Percentiles rank a stretch among this genome's conserved stretches.
phyloP scores from a whole-genome alignment of 2,329 filamentous ascomycete species.

The Sporothrix dimorphospora region DNA sequence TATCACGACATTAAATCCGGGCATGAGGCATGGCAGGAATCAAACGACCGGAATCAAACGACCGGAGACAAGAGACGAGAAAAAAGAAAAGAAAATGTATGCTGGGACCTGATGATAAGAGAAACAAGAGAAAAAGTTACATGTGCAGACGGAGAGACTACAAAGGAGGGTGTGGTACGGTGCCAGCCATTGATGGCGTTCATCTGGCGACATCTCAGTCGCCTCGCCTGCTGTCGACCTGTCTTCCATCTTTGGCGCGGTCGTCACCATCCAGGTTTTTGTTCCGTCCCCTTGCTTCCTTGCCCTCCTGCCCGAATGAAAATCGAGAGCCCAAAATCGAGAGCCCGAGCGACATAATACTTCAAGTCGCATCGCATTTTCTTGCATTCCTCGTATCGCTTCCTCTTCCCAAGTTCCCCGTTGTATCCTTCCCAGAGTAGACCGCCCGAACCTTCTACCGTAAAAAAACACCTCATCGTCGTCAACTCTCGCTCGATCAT shows the following conservation, averaged over 20 bases:
- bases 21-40: not conserved
- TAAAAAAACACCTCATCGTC: not conserved
- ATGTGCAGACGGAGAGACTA: not conserved
- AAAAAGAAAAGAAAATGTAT: not conserved
- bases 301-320: not conserved
- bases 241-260: not conserved
- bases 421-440: not conserved
- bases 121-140: slow-evolving; percentile 8
- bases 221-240: no score
- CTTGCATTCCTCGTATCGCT: not conserved
- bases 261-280: not conserved
- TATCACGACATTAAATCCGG: not conserved
- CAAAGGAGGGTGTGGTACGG: not conserved
- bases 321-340: not conserved
- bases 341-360: not conserved
- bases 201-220: no score
- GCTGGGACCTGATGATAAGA: slow-evolving; percentile 2
- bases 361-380: not conserved
- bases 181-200: no score
- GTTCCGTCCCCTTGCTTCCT: not conserved
- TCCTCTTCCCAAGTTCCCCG: not conserved
- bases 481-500: not conserved
- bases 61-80: not conserved
- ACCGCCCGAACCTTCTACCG: no score
- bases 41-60: not conserved